phyloP scores from a whole-genome alignment of 169 alveolate genomes.

The Cyclospora cayetanensis region DNA sequence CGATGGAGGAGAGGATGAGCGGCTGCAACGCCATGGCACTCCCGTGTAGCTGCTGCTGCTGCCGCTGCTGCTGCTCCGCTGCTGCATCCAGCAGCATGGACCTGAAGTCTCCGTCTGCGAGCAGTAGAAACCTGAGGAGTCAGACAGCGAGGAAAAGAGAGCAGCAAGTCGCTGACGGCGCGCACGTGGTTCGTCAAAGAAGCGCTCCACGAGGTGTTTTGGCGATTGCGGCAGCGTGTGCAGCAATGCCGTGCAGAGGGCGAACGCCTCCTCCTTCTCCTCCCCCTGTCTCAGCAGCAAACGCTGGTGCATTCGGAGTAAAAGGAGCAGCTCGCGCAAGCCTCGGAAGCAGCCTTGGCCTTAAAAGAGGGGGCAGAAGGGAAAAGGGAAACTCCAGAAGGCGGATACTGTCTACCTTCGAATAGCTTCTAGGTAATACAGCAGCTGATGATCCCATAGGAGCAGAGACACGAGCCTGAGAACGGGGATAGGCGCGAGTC shows the following conservation, averaged over 20 bases:
- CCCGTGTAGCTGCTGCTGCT: conserved; percentile 36
- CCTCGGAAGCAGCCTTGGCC: not conserved
- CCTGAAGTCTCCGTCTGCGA: not conserved
- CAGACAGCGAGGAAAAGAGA: not conserved
- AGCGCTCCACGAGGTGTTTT: too few relatives aligned
- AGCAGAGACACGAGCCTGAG: conserved; percentile 20
- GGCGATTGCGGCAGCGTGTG: not conserved
- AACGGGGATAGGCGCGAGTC: too few relatives aligned
- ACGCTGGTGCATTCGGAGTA: too few relatives aligned
- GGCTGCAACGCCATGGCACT: conserved; percentile 1
- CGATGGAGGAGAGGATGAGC: conserved; percentile 32
- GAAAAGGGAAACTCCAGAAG: not conserved
- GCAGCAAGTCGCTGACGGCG: too few relatives aligned
- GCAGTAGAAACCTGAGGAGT: not conserved
- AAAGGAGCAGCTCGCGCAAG: not conserved
- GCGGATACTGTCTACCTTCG: not conserved
- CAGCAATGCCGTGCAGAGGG: not conserved
- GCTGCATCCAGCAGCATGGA: not conserved
- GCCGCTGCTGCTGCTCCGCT: conserved; percentile 25
- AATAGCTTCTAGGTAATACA: not conserved
- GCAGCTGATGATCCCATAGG: conserved; percentile 21
- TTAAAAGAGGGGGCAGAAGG: not conserved
- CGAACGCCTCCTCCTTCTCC: not conserved
- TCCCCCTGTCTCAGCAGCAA: not conserved
- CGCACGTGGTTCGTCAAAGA: too few relatives aligned